A percentile compares a stretch with the other conserved stretches of the same genome.
Evolutionary conservation across 2,329 filamentous ascomycete genomes (phyloP).

Genomic region (Ophiostoma quercus): DNA sequence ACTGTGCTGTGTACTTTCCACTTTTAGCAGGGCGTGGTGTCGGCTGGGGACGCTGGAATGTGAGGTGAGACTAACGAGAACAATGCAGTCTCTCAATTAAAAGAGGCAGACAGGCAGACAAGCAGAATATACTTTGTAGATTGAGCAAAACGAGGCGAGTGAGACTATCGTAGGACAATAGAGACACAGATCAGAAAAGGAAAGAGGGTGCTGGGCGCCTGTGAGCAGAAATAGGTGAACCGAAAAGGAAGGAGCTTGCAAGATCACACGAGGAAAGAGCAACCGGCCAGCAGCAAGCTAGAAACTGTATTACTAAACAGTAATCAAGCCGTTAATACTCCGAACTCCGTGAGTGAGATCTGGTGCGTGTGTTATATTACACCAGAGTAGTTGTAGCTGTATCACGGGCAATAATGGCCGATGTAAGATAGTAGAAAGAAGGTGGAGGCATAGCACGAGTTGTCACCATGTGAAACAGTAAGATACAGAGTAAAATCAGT

Average conservation of each 20-base stretch:
- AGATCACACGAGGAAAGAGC: neutral
- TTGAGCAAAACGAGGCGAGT: neutral
- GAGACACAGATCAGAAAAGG: neutral
- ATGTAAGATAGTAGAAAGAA: neutral
- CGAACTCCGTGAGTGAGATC: neutral
- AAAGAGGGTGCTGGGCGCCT: neutral
- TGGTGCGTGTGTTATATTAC: neutral
- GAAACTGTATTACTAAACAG: neutral
- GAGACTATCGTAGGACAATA: neutral
- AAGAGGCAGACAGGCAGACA: no score
- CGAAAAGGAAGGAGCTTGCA: neutral
- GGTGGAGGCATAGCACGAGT: neutral
- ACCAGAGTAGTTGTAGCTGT: neutral
- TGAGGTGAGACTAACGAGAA: slow-evolving; percentile 6
- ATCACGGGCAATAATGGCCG: neutral
- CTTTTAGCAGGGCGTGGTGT: slow-evolving; percentile 10
- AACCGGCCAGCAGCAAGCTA: neutral
- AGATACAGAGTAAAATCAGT: neutral
- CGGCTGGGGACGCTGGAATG: neutral
- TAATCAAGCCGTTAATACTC: slow-evolving; percentile 3
- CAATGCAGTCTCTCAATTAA: neutral
- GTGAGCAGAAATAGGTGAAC: neutral
- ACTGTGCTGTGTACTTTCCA: slow-evolving; percentile 23
- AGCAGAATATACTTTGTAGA: neutral
- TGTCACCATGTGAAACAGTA: neutral